Conservation (phyloP, 305 asterid species). For the Ilex paraguariensis region DNA sequence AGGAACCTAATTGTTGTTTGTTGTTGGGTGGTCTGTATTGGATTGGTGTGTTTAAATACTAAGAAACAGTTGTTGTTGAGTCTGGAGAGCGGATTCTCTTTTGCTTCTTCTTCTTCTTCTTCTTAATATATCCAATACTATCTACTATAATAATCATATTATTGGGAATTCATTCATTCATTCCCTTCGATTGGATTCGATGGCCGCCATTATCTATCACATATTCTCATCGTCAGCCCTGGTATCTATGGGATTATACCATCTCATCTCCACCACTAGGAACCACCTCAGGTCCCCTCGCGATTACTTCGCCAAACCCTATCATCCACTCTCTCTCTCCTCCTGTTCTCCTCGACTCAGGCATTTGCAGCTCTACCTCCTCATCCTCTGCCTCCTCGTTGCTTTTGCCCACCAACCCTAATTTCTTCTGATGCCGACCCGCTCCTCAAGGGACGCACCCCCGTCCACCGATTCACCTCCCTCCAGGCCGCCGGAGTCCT, state of each 20-base stretch:
- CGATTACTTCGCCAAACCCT: constrained; percentile 75
- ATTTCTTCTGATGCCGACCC: constrained; percentile 74
- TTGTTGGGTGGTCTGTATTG: too few relatives aligned
- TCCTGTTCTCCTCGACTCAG: constrained; percentile 19
- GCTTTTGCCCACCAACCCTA: constrained; percentile 56
- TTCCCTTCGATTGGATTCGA: background rate
- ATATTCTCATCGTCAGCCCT: constrained; percentile 64
- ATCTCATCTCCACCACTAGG: constrained; percentile 64
- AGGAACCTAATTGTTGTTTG: too few relatives aligned
- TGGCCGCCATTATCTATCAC: constrained; percentile 42
- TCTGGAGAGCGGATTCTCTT: background rate
- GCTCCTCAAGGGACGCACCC: constrained; percentile 77
- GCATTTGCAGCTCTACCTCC: constrained; percentile 57
- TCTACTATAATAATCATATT: too few relatives aligned
- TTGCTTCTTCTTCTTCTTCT: background rate
- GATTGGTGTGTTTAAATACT: too few relatives aligned
- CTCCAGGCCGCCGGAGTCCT: constrained; percentile 66
- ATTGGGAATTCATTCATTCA: background rate
- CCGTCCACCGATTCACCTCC: constrained; percentile 74
- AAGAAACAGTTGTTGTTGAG: background rate
- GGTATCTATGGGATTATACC: constrained; percentile 68
- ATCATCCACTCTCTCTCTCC: constrained; percentile 37
- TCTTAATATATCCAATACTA: too few relatives aligned
- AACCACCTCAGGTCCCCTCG: constrained; percentile 73
- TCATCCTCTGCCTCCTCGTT: constrained; percentile 48